Percentiles rank a stretch among this genome's conserved stretches.
These are phyloP conservation scores for Aristolochia fimbriata DNA, from an alignment of 164 flowering plant genomes.

Conservation along the genomic window DNA sequence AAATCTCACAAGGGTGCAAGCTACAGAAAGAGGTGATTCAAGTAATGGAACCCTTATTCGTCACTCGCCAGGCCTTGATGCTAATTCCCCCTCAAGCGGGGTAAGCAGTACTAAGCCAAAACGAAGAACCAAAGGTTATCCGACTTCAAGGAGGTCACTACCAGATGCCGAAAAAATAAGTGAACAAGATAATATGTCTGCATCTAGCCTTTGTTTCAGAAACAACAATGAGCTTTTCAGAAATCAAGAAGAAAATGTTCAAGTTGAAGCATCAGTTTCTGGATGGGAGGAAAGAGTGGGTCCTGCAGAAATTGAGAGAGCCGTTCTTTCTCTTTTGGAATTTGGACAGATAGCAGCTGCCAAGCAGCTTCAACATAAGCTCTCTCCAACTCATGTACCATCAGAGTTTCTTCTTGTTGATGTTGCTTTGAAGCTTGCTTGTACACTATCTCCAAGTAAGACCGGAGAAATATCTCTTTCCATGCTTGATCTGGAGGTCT, in stretches of 20 bases:
- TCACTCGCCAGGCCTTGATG: conserved; percentile 28
- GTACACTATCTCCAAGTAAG: conserved; percentile 40
- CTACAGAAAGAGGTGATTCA: conserved; percentile 40
- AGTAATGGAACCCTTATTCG: conserved; percentile 33
- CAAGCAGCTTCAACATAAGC: conserved; percentile 87
- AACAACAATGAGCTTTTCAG: conserved; percentile 24
- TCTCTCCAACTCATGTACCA: conserved; percentile 69
- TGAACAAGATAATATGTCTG: conserved; percentile 42
- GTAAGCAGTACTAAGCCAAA: conserved; percentile 46
- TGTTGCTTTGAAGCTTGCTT: conserved; percentile 78
- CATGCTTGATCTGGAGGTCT: conserved; percentile 53
- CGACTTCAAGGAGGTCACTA: conserved; percentile 37
- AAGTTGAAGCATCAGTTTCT: conserved; percentile 54
- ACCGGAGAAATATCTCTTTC: conserved; percentile 26
- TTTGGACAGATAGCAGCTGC: conserved; percentile 96
- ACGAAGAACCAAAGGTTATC: conserved; percentile 58
- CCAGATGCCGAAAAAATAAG: conserved; percentile 48
- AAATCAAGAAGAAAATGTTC: conserved; percentile 47
- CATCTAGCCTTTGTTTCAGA: conserved; percentile 15
- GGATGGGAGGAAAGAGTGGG: conserved; percentile 95
- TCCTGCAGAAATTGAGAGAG: conserved; percentile 85
- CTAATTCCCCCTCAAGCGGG: conserved; percentile 26
- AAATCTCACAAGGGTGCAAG: conserved; percentile 31
- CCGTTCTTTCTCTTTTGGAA: conserved; percentile 90
- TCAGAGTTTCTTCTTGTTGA: conserved; percentile 66